Conservation (phyloP, 306 rosid species). For the Psophocarpus tetragonolobus region DNA sequence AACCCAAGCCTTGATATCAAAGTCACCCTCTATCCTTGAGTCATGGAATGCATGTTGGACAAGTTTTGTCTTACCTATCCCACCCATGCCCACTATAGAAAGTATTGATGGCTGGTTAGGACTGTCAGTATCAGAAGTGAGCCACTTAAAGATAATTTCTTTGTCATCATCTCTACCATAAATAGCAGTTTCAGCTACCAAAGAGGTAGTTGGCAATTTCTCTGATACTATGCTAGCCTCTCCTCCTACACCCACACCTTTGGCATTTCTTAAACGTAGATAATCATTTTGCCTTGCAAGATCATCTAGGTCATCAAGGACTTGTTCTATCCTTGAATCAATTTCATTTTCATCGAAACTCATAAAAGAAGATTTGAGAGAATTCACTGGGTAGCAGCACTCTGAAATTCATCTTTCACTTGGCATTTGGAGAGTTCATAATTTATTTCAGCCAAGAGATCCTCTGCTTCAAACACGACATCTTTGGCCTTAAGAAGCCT, state of each 20-base stretch:
- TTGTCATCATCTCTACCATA: background rate
- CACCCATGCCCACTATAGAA: background rate
- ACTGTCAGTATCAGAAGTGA: background rate
- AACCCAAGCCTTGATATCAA: background rate
- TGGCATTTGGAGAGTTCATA: background rate
- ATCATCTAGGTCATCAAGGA: too few relatives aligned
- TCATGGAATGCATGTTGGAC: background rate
- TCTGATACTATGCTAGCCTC: background rate
- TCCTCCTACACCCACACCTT: background rate
- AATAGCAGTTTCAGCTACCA: background rate
- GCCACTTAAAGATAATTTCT: background rate
- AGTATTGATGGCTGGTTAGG: background rate
- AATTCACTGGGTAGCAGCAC: background rate
- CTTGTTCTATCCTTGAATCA: too few relatives aligned
- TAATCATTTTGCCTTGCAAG: background rate
- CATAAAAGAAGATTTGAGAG: background rate
- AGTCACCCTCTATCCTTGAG: background rate
- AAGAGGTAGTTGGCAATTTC: background rate
- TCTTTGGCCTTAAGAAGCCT: background rate
- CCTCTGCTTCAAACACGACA: background rate
- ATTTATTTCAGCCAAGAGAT: background rate
- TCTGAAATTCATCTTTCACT: too few relatives aligned
- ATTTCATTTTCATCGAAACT: background rate
- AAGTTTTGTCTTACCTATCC: background rate
- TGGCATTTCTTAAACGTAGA: background rate